A percentile compares a stretch with the other conserved stretches of the same genome.
These are phyloP conservation scores for Alternaria arbusti DNA, from an alignment of 2,329 filamentous ascomycete genomes.

Conservation along the genomic window DNA sequence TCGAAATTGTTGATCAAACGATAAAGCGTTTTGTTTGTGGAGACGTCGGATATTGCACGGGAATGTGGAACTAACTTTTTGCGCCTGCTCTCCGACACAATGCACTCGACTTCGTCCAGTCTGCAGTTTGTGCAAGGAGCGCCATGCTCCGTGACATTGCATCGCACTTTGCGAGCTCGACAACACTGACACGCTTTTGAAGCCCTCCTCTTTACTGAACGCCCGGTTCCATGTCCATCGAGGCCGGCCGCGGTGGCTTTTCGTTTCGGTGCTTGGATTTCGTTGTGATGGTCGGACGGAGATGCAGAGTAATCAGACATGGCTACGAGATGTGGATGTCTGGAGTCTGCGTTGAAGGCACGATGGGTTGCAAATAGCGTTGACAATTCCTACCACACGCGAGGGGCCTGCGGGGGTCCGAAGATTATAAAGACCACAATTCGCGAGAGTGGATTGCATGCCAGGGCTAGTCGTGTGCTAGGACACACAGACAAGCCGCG, in stretches of 20 bases:
- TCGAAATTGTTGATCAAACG: conserved; percentile 14
- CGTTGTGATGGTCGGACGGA: conserved; percentile 41
- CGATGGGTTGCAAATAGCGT: conserved; percentile 17
- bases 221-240: conserved; percentile 54
- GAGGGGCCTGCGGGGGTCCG: conserved; percentile 33
- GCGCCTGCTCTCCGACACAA: conserved; percentile 74
- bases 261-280: conserved; percentile 58
- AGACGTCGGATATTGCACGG: conserved; percentile 34
- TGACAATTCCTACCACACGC: conserved; percentile 23
- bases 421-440: conserved; percentile 42
- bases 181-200: conserved; percentile 90
- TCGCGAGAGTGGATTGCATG: conserved; percentile 42
- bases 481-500: conserved; percentile 36
- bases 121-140: conserved; percentile 88
- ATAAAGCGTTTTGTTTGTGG: conserved; percentile 9
- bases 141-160: conserved; percentile 87
- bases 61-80: conserved; percentile 71
- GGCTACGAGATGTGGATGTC: conserved; percentile 25
- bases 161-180: conserved; percentile 86
- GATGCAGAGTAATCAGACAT: conserved; percentile 50
- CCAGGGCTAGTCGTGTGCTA: conserved; percentile 35
- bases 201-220: conserved; percentile 80
- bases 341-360: conserved; percentile 17
- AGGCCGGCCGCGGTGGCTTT: conserved; percentile 64
- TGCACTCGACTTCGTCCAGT: conserved; percentile 78